A percentile compares a stretch with the other conserved stretches of the same genome.
Conservation (phyloP, 2,329 filamentous ascomycete species). For the Fusarium duplospermum region DNA sequence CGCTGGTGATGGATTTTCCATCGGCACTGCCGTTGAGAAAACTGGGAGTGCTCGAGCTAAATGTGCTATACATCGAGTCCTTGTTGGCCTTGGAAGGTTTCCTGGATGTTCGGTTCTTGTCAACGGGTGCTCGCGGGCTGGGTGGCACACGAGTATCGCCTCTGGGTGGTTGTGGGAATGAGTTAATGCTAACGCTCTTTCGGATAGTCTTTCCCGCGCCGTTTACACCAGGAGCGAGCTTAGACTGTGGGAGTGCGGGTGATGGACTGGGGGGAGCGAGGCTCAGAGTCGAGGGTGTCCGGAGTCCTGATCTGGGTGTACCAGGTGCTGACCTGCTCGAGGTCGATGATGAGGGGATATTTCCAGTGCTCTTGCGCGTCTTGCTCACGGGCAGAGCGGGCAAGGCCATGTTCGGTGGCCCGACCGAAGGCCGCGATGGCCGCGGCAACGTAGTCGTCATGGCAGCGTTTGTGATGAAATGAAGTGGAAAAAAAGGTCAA, state of each 20-base stretch:
- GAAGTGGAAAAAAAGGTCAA: constrained; percentile 12
- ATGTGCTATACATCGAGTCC: constrained; percentile 63
- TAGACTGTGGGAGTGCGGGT: constrained; percentile 66
- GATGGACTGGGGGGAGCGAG: constrained; percentile 65
- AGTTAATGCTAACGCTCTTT: constrained; percentile 92
- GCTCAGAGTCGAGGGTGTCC: constrained; percentile 68
- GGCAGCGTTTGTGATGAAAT: constrained; percentile 9
- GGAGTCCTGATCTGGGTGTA: constrained; percentile 68
- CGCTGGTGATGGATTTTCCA: constrained; percentile 75
- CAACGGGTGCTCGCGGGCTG: constrained; percentile 65
- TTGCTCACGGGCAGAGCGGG: constrained; percentile 81
- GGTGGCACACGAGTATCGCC: constrained; percentile 71
- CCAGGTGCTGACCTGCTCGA: constrained; percentile 56
- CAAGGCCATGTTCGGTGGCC: constrained; percentile 77
- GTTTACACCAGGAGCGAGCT: constrained; percentile 66
- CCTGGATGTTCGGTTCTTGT: constrained; percentile 58
- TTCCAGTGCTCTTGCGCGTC: constrained; percentile 74
- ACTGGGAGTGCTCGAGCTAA: constrained; percentile 71
- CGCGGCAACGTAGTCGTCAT: constrained; percentile 71
- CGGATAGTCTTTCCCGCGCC: constrained; percentile 76
- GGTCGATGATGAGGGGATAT: constrained; percentile 51
- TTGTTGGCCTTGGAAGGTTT: constrained; percentile 67
- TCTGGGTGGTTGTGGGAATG: constrained; percentile 90
- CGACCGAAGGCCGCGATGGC: constrained; percentile 74
- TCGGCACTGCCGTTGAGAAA: constrained; percentile 83